Evolutionary conservation across 768 basidiomycete genomes (phyloP), one percentile per base, ranked within the genome.

Genomic region (Phylloporus sp.): DNA sequence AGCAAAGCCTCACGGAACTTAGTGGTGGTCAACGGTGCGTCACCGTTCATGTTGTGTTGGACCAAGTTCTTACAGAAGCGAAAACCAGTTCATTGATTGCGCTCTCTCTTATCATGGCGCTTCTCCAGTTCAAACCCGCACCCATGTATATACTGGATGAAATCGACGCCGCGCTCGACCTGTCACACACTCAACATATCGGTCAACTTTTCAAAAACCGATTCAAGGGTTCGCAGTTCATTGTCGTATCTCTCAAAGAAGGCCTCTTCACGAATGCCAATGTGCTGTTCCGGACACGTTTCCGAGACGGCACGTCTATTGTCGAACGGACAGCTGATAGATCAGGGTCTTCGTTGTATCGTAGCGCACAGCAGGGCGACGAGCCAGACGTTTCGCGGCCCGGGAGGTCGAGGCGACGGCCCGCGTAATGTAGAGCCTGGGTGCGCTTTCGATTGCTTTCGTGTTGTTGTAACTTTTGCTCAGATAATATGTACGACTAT

Each of bases 141-240:
- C 95, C 93, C 3, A 93, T 98, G 91, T 98, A 98, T 67, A 99
- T 99, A 62, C 79, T 99, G 9, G 96, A 99, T 69, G 96, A 99
- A 69, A 95, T 99, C 53, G 96, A 98, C 66, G 94, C 96, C 0
- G 95, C 95, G 8, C 78, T 98, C 22, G 96, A 99, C 68, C 72
- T 98, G 11, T 94, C 91, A 23, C 92, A 95, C 57, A 95, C 91
- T 2, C 93, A 98, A 59, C 91, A 99, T 66, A 97, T 99, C 49
- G 96, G 95, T 24, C 90, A 92, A 55, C 80, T 98, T n/a, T 98
- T 99, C 81, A 80, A 87, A 33, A 95, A 86, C 38, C 82, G 96
- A 15, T 99, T 99, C 79, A 94, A 92, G 69, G 95, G 95, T 33
- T 88, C 87, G 14, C 96, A 99, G 64, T 99, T 97, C 70, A 96